Evolutionary conservation across 345 rosid species (phyloP), one percentile per base, ranked within the genome.

Genomic region (Cardamine resedifolia): DNA sequence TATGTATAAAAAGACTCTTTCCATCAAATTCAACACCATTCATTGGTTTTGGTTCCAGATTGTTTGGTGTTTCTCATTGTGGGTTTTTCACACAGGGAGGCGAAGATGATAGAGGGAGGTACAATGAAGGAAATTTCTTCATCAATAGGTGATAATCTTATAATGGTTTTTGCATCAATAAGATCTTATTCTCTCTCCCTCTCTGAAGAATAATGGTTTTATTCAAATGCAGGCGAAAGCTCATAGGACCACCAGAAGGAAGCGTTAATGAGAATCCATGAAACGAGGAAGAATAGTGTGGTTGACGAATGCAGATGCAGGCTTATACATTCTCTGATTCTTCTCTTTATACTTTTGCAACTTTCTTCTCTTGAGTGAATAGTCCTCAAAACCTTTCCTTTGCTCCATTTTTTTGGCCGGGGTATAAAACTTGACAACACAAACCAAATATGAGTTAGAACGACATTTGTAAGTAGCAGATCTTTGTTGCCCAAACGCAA

Each of bases 231-330:
- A 57, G 26, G 62, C 18, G 18, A 9, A 57, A 57, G 62, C 14
- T 57, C n/a, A 15, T 4, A 2, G 62, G 43, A 57, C 41, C 43
- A 31, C 41, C 41, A 57, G 8, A 57, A 16, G 43, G 26, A 18
- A 57, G 16, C 62, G 62, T 31, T 18, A 1, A 57, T 31, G 61
- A 31, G 58, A 52, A 52, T 52, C 58, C 58, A 52, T 15, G 34
- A 52, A 15, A 52, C n/a, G 5, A 57, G n/a, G 62, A 57, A 57
- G 15, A 57, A 33, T 58, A 55, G 14, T 55, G 39, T 56, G n/a
- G 11, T 31, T 56, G 61, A 31, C 30, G 24, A 53, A 27, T 6
- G 19, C 34, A 26, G 10, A 53, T 5, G 52, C 19, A 52, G 58
- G 20, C 6, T 28, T 55, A n/a, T 55, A 55, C n/a, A 31, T 57